Evolutionary conservation across 2,329 filamentous ascomycete species (phyloP).

Genomic region (Exophiala viscosa): DNA sequence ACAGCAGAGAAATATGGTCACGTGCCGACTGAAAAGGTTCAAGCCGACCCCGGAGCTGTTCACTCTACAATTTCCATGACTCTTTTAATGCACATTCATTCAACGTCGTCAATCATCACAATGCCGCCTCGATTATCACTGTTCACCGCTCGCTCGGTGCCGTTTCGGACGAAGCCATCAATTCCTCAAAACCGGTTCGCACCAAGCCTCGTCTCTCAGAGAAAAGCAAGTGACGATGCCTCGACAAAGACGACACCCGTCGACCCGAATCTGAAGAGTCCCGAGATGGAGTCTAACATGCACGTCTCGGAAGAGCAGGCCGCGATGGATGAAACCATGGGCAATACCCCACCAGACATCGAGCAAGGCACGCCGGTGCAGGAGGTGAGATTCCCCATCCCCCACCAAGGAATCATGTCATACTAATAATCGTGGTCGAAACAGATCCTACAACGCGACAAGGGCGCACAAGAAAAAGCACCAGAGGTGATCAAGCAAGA

Average conservation of each 20-base stretch:
- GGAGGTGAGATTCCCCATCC: slow-evolving; percentile 50
- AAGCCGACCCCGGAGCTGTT: no score
- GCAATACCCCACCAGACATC: slow-evolving; percentile 57
- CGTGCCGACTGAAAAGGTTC: background rate
- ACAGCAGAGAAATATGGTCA: background rate
- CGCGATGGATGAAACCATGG: slow-evolving; percentile 56
- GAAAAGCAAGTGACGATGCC: slow-evolving; percentile 28
- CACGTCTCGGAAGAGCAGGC: slow-evolving; percentile 65
- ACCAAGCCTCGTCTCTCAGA: slow-evolving; percentile 27
- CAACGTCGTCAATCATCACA: slow-evolving; percentile 11
- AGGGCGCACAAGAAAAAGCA: slow-evolving; percentile 58
- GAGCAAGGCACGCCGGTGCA: slow-evolving; percentile 63
- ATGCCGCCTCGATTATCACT: slow-evolving; percentile 58
- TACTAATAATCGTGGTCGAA: background rate
- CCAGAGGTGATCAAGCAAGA: slow-evolving; percentile 65
- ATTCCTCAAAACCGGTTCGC: slow-evolving; percentile 24
- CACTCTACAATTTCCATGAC: background rate
- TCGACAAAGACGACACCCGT: slow-evolving; percentile 25
- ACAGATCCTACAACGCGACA: slow-evolving; percentile 62
- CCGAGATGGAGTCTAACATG: slow-evolving; percentile 53
- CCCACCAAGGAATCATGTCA: background rate
- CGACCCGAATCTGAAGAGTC: slow-evolving; percentile 35
- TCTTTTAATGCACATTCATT: slow-evolving; percentile 1
- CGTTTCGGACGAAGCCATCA: slow-evolving; percentile 27
- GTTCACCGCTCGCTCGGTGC: slow-evolving; percentile 35